Evolutionary conservation across 106 monocot genomes (phyloP).

Genomic region (Dactylorhiza incarnata): DNA sequence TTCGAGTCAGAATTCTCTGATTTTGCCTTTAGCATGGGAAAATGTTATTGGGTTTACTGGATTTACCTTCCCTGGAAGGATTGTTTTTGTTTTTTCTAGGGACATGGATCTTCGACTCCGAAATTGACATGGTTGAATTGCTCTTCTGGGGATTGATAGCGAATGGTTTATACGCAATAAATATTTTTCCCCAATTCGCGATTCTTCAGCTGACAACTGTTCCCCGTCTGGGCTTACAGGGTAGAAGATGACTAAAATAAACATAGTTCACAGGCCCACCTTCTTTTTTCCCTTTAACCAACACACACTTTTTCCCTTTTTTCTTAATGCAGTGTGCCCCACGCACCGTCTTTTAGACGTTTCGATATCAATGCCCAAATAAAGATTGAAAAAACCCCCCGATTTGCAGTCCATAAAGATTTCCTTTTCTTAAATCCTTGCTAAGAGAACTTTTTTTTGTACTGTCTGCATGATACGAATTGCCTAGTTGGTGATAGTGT

Average conservation of each 20-base stretch:
- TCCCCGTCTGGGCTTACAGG: background rate
- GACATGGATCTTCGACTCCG: too few species aligned
- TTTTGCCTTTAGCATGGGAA: too few species aligned
- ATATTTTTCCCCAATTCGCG: background rate
- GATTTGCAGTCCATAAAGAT: background rate
- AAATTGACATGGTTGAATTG: too few species aligned
- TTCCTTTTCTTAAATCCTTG: background rate
- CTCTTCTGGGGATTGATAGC: too few species aligned
- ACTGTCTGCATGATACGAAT: background rate
- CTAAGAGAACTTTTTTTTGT: background rate
- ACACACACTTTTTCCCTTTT: background rate
- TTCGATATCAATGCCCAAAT: background rate
- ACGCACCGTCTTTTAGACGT: background rate
- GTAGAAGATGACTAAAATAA: background rate
- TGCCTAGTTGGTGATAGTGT: background rate
- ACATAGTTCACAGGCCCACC: background rate
- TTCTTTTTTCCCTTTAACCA: background rate
- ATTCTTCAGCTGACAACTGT: constrained; percentile 2
- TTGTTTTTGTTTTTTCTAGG: background rate
- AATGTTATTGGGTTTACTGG: background rate
- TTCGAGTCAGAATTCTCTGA: too few species aligned
- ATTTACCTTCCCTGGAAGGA: background rate
- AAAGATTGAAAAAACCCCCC: background rate
- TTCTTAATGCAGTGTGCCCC: background rate
- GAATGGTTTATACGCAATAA: too few species aligned